phyloP scores from a whole-genome alignment of 331 rosid species.

The Pyrus hybrid region DNA sequence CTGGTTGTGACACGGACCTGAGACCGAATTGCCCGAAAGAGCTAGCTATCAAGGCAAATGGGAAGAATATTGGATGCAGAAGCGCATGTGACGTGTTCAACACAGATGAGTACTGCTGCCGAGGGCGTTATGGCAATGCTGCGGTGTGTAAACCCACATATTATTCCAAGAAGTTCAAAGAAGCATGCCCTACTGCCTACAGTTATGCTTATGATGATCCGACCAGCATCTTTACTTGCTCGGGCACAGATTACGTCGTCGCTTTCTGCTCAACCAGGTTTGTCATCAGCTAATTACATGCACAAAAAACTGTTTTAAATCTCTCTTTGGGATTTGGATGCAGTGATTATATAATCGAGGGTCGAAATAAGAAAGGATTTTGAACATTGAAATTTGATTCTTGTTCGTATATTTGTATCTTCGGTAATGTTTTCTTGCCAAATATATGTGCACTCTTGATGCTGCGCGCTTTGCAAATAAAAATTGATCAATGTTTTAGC shows the following conservation, averaged over 20 bases:
- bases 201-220: conserved; percentile 97
- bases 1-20: conserved; percentile 70
- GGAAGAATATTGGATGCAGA: conserved; percentile 59
- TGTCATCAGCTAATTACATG: background rate
- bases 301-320: background rate
- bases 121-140: conserved; percentile 65
- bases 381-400: background rate
- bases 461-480: background rate
- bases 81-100: conserved; percentile 83
- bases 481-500: background rate
- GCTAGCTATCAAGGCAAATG: conserved; percentile 36
- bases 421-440: background rate
- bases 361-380: background rate
- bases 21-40: conserved; percentile 45
- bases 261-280: conserved; percentile 82
- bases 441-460: background rate
- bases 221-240: conserved; percentile 64
- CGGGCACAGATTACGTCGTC: conserved; percentile 57
- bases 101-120: conserved; percentile 83
- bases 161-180: conserved; percentile 80
- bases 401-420: background rate
- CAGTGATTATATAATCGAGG: background rate
- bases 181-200: conserved; percentile 77
- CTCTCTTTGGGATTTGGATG: background rate
- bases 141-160: conserved; percentile 56